A percentile compares a stretch with the other conserved stretches of the same genome.
Conservation (phyloP, 257 asterid genomes). For the Lavandula angustifolia region DNA sequence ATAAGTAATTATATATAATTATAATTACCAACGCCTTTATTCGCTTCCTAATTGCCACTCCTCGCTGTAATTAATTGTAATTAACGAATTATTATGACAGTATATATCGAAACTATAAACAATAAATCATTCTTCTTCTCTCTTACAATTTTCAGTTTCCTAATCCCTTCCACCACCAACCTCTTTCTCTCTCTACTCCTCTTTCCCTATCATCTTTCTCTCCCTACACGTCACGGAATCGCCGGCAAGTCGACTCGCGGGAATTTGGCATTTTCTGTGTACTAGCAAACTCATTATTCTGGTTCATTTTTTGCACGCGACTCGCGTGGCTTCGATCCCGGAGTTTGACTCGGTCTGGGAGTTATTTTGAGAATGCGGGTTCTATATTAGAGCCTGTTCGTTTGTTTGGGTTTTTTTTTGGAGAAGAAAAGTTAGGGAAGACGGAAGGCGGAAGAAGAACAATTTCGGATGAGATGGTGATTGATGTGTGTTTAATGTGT, state of each 20-base stretch:
- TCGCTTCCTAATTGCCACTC: slow-evolving; percentile 11
- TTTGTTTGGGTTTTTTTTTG: not conserved
- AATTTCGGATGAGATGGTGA: slow-evolving; percentile 31
- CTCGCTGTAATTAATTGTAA: slow-evolving; percentile 19
- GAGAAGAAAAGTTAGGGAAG: not conserved
- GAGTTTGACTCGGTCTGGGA: slow-evolving; percentile 30
- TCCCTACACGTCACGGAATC: not conserved
- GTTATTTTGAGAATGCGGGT: slow-evolving; percentile 26
- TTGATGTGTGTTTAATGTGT: slow-evolving; percentile 5
- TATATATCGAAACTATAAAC: slow-evolving; percentile 16
- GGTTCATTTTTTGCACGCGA: not conserved
- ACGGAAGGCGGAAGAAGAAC: slow-evolving; percentile 13
- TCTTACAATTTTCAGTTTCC: slow-evolving; percentile 26
- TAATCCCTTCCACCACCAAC: not conserved
- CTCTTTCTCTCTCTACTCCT: slow-evolving; percentile 6
- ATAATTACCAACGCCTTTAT: not conserved
- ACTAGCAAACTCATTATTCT: not conserved
- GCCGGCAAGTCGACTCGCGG: slow-evolving; percentile 23
- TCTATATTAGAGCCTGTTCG: not conserved
- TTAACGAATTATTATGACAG: not conserved
- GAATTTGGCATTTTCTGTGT: not conserved
- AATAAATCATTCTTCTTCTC: not conserved
- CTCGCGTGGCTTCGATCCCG: slow-evolving; percentile 26
- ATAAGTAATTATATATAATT: not conserved
- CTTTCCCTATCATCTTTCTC: slow-evolving; percentile 1